These are phyloP conservation scores for Tulasnella sp. DNA, from an alignment of 768 basidiomycete species.

Conservation along the genomic window DNA sequence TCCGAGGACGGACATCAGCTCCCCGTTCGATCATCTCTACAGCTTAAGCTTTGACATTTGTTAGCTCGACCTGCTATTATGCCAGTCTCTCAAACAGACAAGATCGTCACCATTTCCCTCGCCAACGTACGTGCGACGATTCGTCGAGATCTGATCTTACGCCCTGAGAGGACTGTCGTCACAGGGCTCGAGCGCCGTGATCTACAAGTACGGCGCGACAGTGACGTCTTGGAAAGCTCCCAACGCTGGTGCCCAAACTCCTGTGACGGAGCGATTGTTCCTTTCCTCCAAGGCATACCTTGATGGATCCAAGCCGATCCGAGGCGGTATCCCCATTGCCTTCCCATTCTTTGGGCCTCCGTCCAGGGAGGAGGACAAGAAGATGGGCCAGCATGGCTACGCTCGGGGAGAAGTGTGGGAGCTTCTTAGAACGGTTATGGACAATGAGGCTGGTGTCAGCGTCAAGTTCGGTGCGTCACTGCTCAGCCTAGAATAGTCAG, in stretches of 20 bases:
- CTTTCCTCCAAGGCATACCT: conserved; percentile 76
- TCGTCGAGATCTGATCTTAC: not conserved
- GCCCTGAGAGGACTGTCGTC: not conserved
- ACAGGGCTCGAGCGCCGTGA: conserved; percentile 44
- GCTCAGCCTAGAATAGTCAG: too few relatives aligned
- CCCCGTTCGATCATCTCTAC: not conserved
- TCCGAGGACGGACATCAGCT: conserved; percentile 10
- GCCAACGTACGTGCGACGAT: not conserved
- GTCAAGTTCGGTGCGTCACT: conserved; percentile 68
- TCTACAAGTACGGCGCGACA: conserved; percentile 83
- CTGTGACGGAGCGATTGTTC: conserved; percentile 71
- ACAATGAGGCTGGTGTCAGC: conserved; percentile 72
- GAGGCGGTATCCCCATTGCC: conserved; percentile 56
- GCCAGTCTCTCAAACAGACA: not conserved
- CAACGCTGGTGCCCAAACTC: conserved; percentile 43
- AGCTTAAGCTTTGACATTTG: not conserved
- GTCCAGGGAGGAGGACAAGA: conserved; percentile 62
- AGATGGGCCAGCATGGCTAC: conserved; percentile 87
- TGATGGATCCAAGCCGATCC: conserved; percentile 78
- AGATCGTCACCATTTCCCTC: conserved; percentile 3
- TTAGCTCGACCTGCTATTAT: not conserved
- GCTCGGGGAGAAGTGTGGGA: conserved; percentile 79
- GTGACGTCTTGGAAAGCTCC: conserved; percentile 82
- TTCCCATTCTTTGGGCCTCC: conserved; percentile 93
- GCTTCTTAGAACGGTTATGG: conserved; percentile 63